Percentiles rank a stretch among this genome's conserved stretches.
Conservation (phyloP, 2,329 filamentous ascomycete genomes). For the Fusarium sacchari region DNA sequence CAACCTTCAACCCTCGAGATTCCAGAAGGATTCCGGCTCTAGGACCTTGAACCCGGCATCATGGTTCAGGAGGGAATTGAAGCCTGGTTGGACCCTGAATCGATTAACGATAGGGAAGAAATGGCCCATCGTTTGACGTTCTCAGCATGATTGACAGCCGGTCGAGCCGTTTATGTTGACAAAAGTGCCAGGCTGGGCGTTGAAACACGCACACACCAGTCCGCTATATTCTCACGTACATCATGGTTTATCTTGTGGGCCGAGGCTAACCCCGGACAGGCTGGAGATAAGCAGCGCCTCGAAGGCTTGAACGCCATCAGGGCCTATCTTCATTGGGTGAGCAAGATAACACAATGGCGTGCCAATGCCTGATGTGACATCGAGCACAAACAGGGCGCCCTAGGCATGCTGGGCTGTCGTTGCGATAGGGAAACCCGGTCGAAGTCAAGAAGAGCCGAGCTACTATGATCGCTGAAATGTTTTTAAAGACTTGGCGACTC, state of each 20-base stretch:
- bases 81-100: constrained; percentile 20
- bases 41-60: background rate
- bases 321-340: constrained; percentile 28
- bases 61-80: background rate
- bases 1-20: background rate
- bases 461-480: background rate
- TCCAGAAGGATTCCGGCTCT: constrained; percentile 18
- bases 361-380: constrained; percentile 27
- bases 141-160: constrained; percentile 18
- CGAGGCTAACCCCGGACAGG: constrained; percentile 41
- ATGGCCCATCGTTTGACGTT: constrained; percentile 1
- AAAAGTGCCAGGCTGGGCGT: constrained; percentile 33
- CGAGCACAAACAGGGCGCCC: background rate
- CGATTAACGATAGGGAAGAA: constrained; percentile 4
- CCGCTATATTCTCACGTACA: constrained; percentile 10
- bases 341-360: constrained; percentile 27
- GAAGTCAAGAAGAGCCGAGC: background rate
- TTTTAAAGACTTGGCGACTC: background rate
- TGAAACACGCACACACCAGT: constrained; percentile 2
- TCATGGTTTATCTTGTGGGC: constrained; percentile 27
- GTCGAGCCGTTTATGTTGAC: constrained; percentile 27
- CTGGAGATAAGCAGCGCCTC: constrained; percentile 41
- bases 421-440: background rate
- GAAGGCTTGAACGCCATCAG: constrained; percentile 31
- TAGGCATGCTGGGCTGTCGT: background rate